Base-by-base conservation (phyloP, 1,284 basidiomycete species). In the Ceratorhiza oryzae-sativae region DNA sequence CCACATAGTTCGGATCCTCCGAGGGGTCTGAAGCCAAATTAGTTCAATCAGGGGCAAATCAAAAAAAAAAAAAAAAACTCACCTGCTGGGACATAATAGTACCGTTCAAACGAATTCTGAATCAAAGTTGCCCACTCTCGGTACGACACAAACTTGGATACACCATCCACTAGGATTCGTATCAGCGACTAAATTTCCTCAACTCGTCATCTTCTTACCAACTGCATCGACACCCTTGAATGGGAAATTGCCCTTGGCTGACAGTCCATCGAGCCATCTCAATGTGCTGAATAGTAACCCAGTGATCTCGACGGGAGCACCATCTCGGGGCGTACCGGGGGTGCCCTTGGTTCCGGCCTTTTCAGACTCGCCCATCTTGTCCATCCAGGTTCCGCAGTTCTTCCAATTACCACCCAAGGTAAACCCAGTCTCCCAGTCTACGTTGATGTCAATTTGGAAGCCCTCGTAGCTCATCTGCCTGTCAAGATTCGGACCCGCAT, bases 371-470 rank as follows among this genome's bases (percentile, higher is more conserved):
- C 95, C 95, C 92, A 95, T 97, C 86, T 97, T 97, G 83, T 97
- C 94, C 93, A 95, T 95, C 94, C 94, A 97, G 0, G 95, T 96
- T 41, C 94, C 93, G 77, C 90, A 93, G 76, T 93, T 93, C 81
- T 87, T 85, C 73, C 85, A 83, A 81, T 91, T 98, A 13, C 97
- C 97, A 39, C 97, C 97, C 74, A 90, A 85, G 76, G 97, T 88
- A 75, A 99, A 82, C 0, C 97, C 97, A 6, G 94, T 98, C 75
- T 86, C 84, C 97, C 97, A 99, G 80, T 99, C 95, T 25, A 98
- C 95, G 58, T 88, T 83, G 76, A 98, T 92, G 78, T 95, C 89
- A 78, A 99, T 95, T 80, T 97, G 88, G 84, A 99, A 99, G 1
- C 97, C 97, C 73, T 89, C 86, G 74, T 94, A 90, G 71, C 83